A percentile compares a stretch with the other conserved stretches of the same genome.
These are phyloP conservation scores for Aspergillus tubingensis DNA, from an alignment of 2,329 filamentous ascomycete species.

Conservation along the genomic window DNA sequence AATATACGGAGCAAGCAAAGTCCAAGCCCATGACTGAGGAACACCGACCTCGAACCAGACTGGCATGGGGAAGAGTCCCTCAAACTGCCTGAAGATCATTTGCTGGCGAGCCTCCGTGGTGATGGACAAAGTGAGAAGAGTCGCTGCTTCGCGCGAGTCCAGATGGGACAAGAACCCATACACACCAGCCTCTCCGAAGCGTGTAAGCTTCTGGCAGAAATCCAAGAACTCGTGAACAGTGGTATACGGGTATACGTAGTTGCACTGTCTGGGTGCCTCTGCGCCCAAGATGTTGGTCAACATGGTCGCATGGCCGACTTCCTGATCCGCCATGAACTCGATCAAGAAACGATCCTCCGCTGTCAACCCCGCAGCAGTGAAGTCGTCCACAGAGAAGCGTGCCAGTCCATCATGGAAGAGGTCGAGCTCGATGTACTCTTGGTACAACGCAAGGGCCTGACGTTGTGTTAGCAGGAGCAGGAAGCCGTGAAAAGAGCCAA, in stretches of 20 bases:
- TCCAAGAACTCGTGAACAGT: conserved; percentile 77
- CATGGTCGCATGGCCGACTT: conserved; percentile 74
- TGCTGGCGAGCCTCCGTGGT: conserved; percentile 80
- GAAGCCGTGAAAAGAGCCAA: neutral
- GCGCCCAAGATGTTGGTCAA: conserved; percentile 75
- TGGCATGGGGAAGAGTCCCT: conserved; percentile 77
- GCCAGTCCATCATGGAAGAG: conserved; percentile 76
- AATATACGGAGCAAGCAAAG: conserved; percentile 78
- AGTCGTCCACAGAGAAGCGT: conserved; percentile 69
- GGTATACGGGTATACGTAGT: conserved; percentile 77
- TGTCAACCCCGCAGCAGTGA: conserved; percentile 66
- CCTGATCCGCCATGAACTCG: conserved; percentile 75
- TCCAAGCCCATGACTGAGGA: conserved; percentile 84
- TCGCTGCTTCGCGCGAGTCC: conserved; percentile 71
- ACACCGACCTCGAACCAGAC: conserved; percentile 80
- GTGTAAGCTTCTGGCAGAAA: conserved; percentile 83
- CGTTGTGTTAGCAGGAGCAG: conserved; percentile 1
- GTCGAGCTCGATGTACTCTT: conserved; percentile 84
- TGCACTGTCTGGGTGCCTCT: conserved; percentile 71
- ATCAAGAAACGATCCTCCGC: conserved; percentile 71
- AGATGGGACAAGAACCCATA: conserved; percentile 80
- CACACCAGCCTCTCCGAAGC: conserved; percentile 76
- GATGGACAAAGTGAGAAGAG: conserved; percentile 74
- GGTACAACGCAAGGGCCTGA: conserved; percentile 68
- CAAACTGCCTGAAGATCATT: conserved; percentile 80